Percentiles rank a stretch among this genome's conserved stretches.
phyloP scores from a whole-genome alignment of 73 alveolate species.

The Paramecium tetraurelia region DNA sequence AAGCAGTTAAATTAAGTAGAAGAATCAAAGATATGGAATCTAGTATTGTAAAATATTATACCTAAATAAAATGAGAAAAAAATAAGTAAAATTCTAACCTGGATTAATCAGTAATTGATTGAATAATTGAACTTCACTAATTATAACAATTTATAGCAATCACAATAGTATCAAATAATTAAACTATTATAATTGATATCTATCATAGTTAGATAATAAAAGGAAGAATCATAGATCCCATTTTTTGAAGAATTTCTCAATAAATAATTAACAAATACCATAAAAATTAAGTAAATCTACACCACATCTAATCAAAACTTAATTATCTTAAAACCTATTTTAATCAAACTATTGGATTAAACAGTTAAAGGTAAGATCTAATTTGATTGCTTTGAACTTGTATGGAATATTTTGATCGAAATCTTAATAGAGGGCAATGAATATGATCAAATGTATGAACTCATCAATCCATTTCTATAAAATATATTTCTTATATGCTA shows the following conservation, averaged over 20 bases:
- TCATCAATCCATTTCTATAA: background rate
- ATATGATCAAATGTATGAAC: slow-evolving; percentile 17
- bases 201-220: background rate
- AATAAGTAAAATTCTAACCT: background rate
- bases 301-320: background rate
- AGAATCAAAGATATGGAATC: slow-evolving; percentile 36
- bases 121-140: background rate
- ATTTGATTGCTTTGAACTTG: slow-evolving; percentile 21
- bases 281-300: background rate
- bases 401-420: background rate
- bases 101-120: background rate
- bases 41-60: background rate
- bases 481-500: background rate
- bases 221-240: background rate
- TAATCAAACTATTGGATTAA: slow-evolving; percentile 23
- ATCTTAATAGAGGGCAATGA: background rate
- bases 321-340: background rate
- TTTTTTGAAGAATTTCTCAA: background rate
- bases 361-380: background rate
- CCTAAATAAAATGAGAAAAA: slow-evolving; percentile 43
- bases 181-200: background rate
- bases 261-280: background rate
- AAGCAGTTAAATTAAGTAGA: slow-evolving; percentile 8
- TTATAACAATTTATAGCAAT: background rate
- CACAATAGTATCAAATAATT: background rate